A percentile compares a stretch with the other conserved stretches of the same genome.
Conservation (phyloP, 1,284 basidiomycete genomes). For the Dichomitus squalens region DNA sequence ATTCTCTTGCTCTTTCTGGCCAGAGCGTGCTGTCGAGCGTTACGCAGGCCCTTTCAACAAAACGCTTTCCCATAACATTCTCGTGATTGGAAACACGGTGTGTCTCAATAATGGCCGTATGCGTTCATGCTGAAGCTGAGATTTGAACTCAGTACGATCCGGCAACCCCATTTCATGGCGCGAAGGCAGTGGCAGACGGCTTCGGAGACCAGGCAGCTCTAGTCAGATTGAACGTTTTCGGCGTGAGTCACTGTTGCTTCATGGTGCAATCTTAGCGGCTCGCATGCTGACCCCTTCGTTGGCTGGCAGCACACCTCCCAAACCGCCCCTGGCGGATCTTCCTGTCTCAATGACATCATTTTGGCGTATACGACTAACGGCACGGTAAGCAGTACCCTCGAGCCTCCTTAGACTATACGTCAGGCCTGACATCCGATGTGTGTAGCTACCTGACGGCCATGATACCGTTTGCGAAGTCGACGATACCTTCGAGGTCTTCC, state of each 20-base stretch:
- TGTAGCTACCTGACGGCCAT: slow-evolving; percentile 5
- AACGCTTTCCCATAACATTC: too few relatives aligned
- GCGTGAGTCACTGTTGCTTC: slow-evolving; percentile 9
- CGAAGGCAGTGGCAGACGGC: slow-evolving; percentile 16
- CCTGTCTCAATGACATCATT: not conserved
- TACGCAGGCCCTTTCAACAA: too few relatives aligned
- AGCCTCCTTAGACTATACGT: not conserved
- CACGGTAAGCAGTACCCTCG: not conserved
- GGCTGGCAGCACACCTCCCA: not conserved
- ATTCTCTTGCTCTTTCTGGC: too few relatives aligned
- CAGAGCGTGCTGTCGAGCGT: too few relatives aligned
- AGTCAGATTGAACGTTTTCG: slow-evolving; percentile 25
- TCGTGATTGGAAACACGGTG: too few relatives aligned
- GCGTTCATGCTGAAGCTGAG: too few relatives aligned
- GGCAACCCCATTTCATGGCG: too few relatives aligned
- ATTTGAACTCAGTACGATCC: too few relatives aligned
- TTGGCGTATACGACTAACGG: slow-evolving; percentile 2
- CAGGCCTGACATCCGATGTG: not conserved
- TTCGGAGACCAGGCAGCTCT: slow-evolving; percentile 22
- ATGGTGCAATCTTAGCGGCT: not conserved
- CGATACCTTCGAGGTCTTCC: slow-evolving; percentile 3
- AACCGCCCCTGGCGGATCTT: not conserved
- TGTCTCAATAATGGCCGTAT: too few relatives aligned
- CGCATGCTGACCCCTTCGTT: too few relatives aligned
- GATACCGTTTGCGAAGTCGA: slow-evolving; percentile 9